These are phyloP conservation scores for Arctium minus DNA, from an alignment of 129 eudicot species.

Conservation along the genomic window DNA sequence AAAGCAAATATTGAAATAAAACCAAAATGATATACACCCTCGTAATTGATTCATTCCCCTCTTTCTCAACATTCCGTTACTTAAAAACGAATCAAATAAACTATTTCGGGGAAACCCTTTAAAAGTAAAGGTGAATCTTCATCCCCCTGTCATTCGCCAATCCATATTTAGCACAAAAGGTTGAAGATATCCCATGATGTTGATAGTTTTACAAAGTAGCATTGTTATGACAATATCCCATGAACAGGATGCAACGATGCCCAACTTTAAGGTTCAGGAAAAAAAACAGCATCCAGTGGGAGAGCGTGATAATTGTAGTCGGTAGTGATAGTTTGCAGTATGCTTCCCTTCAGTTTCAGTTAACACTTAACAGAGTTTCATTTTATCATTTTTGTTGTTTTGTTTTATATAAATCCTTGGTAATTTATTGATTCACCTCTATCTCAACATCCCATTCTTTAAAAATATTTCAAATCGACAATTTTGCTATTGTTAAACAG, in stretches of 20 bases:
- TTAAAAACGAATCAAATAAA: background rate
- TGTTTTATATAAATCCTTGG: background rate
- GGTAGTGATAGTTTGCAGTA: background rate
- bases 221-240: background rate
- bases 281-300: background rate
- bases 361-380: background rate
- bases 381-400: background rate
- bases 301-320: background rate
- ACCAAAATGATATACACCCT: background rate
- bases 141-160: background rate
- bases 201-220: background rate
- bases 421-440: too few relatives aligned
- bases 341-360: background rate
- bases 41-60: background rate
- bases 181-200: background rate
- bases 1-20: background rate
- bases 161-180: background rate
- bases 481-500: constrained; percentile 1
- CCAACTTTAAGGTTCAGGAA: background rate
- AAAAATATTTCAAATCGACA: background rate
- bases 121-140: background rate
- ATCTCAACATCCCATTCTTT: background rate
- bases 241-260: background rate
- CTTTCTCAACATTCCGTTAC: background rate
- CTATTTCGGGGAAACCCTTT: background rate